These are phyloP conservation scores for Candida michaelii DNA, from an alignment of 805 yeast species.

Conservation along the genomic window DNA sequence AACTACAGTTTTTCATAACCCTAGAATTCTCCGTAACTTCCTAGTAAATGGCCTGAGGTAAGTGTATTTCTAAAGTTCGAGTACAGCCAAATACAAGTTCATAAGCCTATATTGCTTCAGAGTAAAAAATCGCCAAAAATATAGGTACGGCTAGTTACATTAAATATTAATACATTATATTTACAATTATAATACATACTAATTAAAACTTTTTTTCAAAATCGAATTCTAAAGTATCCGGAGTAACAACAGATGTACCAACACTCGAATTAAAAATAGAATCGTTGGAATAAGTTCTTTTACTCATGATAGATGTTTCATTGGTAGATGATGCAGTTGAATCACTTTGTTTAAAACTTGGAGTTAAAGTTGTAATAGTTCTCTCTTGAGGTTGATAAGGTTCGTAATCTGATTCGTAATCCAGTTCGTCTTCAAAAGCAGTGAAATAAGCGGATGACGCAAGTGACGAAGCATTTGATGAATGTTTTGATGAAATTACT, in stretches of 20 bases:
- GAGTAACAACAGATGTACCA: slow-evolving; percentile 16
- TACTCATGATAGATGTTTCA: slow-evolving; percentile 22
- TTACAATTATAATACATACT: neutral
- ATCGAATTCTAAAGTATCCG: slow-evolving; percentile 18
- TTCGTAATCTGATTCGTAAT: neutral
- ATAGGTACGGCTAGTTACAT: too few species aligned
- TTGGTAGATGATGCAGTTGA: slow-evolving; percentile 18
- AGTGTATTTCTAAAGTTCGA: too few species aligned
- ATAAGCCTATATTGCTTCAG: too few species aligned
- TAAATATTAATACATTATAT: slow-evolving; percentile 3
- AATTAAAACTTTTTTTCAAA: slow-evolving; percentile 1
- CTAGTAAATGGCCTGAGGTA: too few species aligned
- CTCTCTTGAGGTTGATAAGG: neutral
- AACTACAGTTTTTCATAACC: too few species aligned
- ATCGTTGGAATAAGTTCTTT: slow-evolving; percentile 10
- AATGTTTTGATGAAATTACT: slow-evolving; percentile 5
- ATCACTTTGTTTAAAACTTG: slow-evolving; percentile 7
- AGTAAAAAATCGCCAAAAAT: too few species aligned
- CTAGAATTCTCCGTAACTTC: too few species aligned
- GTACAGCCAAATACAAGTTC: too few species aligned
- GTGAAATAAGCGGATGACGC: slow-evolving; percentile 13
- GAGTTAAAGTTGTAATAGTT: neutral
- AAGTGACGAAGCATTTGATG: slow-evolving; percentile 3
- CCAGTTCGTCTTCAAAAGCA: slow-evolving; percentile 8
- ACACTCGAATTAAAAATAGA: slow-evolving; percentile 13